Evolutionary conservation across 2,329 filamentous ascomycete species (phyloP).

Genomic region (Alternaria postmessia): DNA sequence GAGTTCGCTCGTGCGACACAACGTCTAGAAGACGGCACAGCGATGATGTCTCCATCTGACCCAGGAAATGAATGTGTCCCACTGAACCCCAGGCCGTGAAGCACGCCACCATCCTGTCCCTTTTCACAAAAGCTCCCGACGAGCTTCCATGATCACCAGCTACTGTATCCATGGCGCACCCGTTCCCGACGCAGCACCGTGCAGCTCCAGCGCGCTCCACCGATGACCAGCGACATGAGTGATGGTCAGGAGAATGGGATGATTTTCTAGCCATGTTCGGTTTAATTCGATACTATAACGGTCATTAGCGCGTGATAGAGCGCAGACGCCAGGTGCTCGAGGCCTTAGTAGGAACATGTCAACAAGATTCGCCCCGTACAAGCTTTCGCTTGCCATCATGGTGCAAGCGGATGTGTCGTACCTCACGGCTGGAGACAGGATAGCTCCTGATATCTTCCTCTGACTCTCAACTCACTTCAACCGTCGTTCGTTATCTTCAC

Average conservation of each 20-base stretch:
- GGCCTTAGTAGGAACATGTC: constrained; percentile 11
- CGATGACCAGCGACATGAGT: constrained; percentile 4
- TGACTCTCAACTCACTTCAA: neutral
- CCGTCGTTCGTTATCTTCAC: neutral
- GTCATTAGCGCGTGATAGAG: constrained; percentile 29
- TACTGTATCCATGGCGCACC: constrained; percentile 13
- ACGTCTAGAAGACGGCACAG: neutral
- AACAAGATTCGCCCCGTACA: constrained; percentile 4
- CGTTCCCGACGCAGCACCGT: constrained; percentile 22
- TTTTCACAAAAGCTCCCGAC: constrained; percentile 2
- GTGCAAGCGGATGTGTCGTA: neutral
- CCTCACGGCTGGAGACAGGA: neutral
- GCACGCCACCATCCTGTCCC: constrained; percentile 2
- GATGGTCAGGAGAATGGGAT: constrained; percentile 4
- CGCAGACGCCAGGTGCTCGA: constrained; percentile 28
- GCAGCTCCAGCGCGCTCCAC: constrained; percentile 7
- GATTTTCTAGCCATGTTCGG: constrained; percentile 17
- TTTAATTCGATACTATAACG: constrained; percentile 16
- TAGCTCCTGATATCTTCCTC: constrained; percentile 11
- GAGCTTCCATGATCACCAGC: constrained; percentile 1
- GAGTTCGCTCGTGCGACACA: neutral
- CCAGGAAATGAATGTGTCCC: neutral
- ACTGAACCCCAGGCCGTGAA: neutral
- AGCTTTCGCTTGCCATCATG: constrained; percentile 15
- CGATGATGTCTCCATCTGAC: neutral